Percentiles rank a stretch among this genome's conserved stretches.
phyloP scores from a whole-genome alignment of 768 basidiomycete genomes.

The Auricularia heimuer region DNA sequence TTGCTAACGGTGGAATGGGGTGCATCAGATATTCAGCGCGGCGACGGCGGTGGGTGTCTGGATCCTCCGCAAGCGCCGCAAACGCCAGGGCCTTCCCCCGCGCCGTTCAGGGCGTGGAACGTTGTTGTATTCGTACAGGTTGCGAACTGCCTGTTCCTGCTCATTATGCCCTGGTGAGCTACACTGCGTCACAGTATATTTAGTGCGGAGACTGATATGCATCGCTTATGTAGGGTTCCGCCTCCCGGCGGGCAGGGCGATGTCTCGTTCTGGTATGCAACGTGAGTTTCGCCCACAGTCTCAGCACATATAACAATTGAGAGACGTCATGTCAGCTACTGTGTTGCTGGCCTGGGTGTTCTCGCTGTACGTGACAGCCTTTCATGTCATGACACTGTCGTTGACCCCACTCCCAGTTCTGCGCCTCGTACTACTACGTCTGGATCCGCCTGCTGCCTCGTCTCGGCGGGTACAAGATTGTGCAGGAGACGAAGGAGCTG shows the following conservation, averaged over 20 bases:
- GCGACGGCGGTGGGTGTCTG: constrained; percentile 24
- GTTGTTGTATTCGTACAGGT: constrained; percentile 16
- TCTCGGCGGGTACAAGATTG: constrained; percentile 35
- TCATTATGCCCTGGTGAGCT: constrained; percentile 26
- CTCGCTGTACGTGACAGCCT: constrained; percentile 10
- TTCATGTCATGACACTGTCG: too few species aligned
- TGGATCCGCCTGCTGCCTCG: constrained; percentile 39
- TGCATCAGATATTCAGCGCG: constrained; percentile 16
- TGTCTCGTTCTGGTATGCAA: constrained; percentile 24
- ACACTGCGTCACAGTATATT: constrained; percentile 2
- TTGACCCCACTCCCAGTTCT: constrained; percentile 8
- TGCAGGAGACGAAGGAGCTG: constrained; percentile 20
- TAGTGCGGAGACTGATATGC: too few species aligned
- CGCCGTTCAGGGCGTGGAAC: constrained; percentile 15
- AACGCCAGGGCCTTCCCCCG: constrained; percentile 14
- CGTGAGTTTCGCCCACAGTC: constrained; percentile 7
- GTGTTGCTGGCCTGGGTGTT: constrained; percentile 20
- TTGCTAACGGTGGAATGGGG: too few species aligned
- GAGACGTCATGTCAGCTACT: constrained; percentile 13
- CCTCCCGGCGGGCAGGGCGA: constrained; percentile 19
- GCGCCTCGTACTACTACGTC: constrained; percentile 21
- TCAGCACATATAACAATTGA: too few species aligned
- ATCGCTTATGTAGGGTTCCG: constrained; percentile 14
- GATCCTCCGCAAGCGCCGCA: constrained; percentile 20
- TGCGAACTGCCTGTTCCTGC: constrained; percentile 18